phyloP scores from a whole-genome alignment of 257 asterid genomes.

The Eustoma russellianum region DNA sequence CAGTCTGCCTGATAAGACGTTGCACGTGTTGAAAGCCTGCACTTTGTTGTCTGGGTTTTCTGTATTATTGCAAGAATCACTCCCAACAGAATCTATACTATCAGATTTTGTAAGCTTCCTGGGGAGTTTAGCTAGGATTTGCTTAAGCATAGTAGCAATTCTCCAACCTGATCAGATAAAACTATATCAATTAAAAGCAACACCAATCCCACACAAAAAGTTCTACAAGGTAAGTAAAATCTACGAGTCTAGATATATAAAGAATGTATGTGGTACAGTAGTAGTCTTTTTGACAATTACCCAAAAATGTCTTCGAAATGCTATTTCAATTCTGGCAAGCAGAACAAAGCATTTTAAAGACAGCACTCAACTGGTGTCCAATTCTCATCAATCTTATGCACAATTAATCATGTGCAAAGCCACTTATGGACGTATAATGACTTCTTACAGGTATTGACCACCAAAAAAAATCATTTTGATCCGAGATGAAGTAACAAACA shows the following conservation, averaged over 20 bases:
- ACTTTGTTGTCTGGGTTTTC: slow-evolving; percentile 20
- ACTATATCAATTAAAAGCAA: slow-evolving; percentile 7
- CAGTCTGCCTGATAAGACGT: slow-evolving; percentile 28
- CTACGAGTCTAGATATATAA: neutral
- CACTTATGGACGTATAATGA: too few species aligned
- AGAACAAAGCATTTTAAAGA: neutral
- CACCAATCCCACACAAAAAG: neutral
- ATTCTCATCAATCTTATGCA: too few species aligned
- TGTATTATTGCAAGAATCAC: slow-evolving; percentile 24
- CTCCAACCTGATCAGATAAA: slow-evolving; percentile 12
- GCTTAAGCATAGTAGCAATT: slow-evolving; percentile 39
- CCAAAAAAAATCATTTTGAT: neutral
- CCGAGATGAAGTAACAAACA: neutral
- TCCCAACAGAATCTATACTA: slow-evolving; percentile 23
- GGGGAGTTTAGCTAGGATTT: slow-evolving; percentile 43
- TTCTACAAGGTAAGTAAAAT: neutral
- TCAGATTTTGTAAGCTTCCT: slow-evolving; percentile 32
- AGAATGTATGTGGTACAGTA: too few species aligned
- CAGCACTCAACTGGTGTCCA: too few species aligned
- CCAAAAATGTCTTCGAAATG: too few species aligned
- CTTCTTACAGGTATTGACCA: too few species aligned
- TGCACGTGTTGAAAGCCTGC: slow-evolving; percentile 33
- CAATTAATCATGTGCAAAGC: too few species aligned
- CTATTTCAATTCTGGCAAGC: neutral
- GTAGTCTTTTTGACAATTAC: too few species aligned